Conservation (phyloP, 176 grass and related monocot genomes). For the Musa acuminata region DNA sequence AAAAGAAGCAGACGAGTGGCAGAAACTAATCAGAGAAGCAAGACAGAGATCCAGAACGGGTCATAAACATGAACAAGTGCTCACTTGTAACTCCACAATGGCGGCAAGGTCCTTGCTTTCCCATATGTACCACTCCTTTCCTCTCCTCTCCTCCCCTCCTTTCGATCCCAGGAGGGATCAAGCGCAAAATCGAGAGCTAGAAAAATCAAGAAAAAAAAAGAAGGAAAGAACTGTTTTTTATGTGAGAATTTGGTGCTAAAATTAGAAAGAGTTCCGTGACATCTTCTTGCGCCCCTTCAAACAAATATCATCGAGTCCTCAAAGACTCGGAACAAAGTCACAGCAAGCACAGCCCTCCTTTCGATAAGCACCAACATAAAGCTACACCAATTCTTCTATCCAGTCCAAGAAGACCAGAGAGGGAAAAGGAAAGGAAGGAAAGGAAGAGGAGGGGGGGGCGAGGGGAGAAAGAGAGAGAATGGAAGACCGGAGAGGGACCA, state of each 20-base stretch:
- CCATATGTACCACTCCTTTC: conserved; percentile 35
- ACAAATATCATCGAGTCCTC: conserved; percentile 20
- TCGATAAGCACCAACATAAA: conserved; percentile 42
- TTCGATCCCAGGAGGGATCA: conserved; percentile 30
- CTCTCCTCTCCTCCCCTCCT: conserved; percentile 21
- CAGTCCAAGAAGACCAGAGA: conserved; percentile 36
- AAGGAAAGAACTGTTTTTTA: conserved; percentile 30
- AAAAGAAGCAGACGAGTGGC: background rate
- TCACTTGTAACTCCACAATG: conserved; percentile 99
- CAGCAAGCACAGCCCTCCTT: background rate
- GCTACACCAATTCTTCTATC: conserved; percentile 31
- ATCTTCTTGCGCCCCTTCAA: conserved; percentile 16
- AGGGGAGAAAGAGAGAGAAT: conserved; percentile 20
- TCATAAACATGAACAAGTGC: conserved; percentile 50
- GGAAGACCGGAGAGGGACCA: conserved; percentile 8
- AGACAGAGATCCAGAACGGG: conserved; percentile 10
- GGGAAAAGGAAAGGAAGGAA: conserved; percentile 23
- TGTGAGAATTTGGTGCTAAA: conserved; percentile 28
- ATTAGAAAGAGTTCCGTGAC: conserved; percentile 31
- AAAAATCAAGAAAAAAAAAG: conserved; percentile 26
- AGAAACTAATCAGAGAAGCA: conserved; percentile 26
- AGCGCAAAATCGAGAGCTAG: conserved; percentile 6
- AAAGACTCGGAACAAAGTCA: conserved; percentile 20
- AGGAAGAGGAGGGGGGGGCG: background rate
- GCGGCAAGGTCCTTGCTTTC: conserved; percentile 85